Evolutionary conservation across 768 basidiomycete species (phyloP).

Genomic region (Ramaria rubella): DNA sequence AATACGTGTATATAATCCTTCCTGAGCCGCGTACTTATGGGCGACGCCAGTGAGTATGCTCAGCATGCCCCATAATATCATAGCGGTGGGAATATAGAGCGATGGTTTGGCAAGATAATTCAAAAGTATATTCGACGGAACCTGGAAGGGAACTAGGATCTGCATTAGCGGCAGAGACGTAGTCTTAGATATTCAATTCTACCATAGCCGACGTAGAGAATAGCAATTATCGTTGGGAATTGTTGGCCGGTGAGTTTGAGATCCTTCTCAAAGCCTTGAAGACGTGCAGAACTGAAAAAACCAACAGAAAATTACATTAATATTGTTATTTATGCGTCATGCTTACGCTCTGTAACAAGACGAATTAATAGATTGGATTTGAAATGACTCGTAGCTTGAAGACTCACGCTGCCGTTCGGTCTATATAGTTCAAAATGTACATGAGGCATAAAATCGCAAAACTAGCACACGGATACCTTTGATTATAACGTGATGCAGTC

Average conservation of each 20-base stretch:
- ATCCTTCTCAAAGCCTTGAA: constrained; percentile 58
- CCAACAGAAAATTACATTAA: neutral
- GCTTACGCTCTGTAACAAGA: constrained; percentile 62
- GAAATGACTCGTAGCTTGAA: neutral
- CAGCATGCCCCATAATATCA: constrained; percentile 63
- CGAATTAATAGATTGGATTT: neutral
- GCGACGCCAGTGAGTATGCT: constrained; percentile 37
- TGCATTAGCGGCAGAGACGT: neutral
- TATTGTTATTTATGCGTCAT: constrained; percentile 28
- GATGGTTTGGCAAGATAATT: constrained; percentile 66
- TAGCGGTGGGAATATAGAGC: constrained; percentile 56
- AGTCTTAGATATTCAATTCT: neutral
- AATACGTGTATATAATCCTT: constrained; percentile 25
- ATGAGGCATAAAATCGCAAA: constrained; percentile 26
- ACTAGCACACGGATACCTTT: constrained; percentile 21
- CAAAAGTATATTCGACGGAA: constrained; percentile 56
- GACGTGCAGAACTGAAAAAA: constrained; percentile 48
- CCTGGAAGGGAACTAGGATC: constrained; percentile 28
- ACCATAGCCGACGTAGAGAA: constrained; percentile 25
- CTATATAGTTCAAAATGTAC: constrained; percentile 29
- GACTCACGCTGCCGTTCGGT: constrained; percentile 11
- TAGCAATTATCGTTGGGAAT: constrained; percentile 18
- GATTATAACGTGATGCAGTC: constrained; percentile 16
- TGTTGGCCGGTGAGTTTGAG: constrained; percentile 18
- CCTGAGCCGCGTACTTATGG: constrained; percentile 25